A percentile compares a stretch with the other conserved stretches of the same genome.
Conservation (phyloP, 352 stramenopile genomes). For the Globisporangium abappressorium region DNA sequence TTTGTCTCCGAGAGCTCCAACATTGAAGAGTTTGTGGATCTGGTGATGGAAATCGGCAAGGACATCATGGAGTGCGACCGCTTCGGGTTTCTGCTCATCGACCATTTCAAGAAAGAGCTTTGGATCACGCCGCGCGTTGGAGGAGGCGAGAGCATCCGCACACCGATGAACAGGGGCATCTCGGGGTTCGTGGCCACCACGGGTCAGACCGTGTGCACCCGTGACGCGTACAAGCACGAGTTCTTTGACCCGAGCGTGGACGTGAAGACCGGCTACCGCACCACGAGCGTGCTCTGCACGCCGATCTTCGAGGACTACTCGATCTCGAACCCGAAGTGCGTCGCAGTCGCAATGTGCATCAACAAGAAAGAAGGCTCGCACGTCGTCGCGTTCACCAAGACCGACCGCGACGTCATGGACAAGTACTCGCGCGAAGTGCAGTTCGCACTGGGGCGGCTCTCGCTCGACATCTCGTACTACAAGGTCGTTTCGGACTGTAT, state of each 20-base stretch:
- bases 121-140: slow-evolving; percentile 64
- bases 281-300: slow-evolving; percentile 69
- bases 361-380: slow-evolving; percentile 85
- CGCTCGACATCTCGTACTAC: slow-evolving; percentile 78
- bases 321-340: slow-evolving; percentile 42
- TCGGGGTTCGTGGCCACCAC: slow-evolving; percentile 68
- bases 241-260: slow-evolving; percentile 71
- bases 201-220: slow-evolving; percentile 47
- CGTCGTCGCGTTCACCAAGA: slow-evolving; percentile 66
- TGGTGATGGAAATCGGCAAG: slow-evolving; percentile 73
- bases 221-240: slow-evolving; percentile 72
- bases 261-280: slow-evolving; percentile 70
- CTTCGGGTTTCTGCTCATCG: slow-evolving; percentile 65
- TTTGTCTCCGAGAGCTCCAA: slow-evolving; percentile 60
- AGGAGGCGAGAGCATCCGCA: slow-evolving; percentile 45
- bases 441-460: slow-evolving; percentile 59
- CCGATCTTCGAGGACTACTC: slow-evolving; percentile 71
- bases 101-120: slow-evolving; percentile 76
- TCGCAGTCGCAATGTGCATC: slow-evolving; percentile 83
- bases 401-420: slow-evolving; percentile 51
- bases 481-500: slow-evolving; percentile 59
- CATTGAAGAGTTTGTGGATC: slow-evolving; percentile 60
- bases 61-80: slow-evolving; percentile 74
- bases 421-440: slow-evolving; percentile 67
- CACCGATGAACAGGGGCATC: slow-evolving; percentile 65